Conservation (phyloP, 495 filamentous ascomycete species). For the Amniculicola lignicola region DNA sequence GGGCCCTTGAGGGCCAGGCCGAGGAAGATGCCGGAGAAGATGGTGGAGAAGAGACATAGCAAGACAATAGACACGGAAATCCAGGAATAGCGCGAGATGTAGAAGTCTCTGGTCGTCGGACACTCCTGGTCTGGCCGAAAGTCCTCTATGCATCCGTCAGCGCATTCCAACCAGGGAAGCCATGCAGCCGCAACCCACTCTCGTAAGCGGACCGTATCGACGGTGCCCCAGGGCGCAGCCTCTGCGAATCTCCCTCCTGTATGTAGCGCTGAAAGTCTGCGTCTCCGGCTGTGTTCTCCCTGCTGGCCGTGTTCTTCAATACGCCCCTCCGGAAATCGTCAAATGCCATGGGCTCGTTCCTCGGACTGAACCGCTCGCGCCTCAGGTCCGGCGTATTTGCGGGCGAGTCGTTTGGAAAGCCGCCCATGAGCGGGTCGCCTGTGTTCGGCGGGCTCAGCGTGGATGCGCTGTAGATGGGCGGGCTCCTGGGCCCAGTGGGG, state of each 20-base stretch:
- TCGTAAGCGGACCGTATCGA: constrained; percentile 32
- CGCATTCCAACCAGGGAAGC: too few relatives aligned
- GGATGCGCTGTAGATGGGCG: constrained; percentile 6
- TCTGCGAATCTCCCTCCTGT: constrained; percentile 19
- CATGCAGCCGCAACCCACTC: too few relatives aligned
- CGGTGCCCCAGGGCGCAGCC: constrained; percentile 15
- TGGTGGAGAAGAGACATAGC: constrained; percentile 63
- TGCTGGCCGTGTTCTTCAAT: constrained; percentile 5
- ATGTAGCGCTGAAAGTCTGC: constrained; percentile 21
- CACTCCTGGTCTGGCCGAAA: constrained; percentile 33
- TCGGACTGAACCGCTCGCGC: constrained; percentile 26
- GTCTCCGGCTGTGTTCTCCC: background rate
- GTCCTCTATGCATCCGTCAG: constrained; percentile 17
- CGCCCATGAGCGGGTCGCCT: constrained; percentile 23
- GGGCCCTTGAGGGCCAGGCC: constrained; percentile 57
- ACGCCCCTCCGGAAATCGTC: constrained; percentile 18
- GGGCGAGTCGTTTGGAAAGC: constrained; percentile 18
- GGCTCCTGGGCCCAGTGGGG: constrained; percentile 13
- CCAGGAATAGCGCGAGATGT: constrained; percentile 51
- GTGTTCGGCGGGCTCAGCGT: constrained; percentile 16
- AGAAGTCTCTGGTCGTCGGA: constrained; percentile 36
- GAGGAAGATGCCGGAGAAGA: constrained; percentile 64
- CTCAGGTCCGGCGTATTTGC: constrained; percentile 29
- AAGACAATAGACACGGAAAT: constrained; percentile 56
- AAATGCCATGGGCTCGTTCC: constrained; percentile 13